Evolutionary conservation across 208 protist genomes (phyloP).

Genomic region (Leishmania guyanensis): DNA sequence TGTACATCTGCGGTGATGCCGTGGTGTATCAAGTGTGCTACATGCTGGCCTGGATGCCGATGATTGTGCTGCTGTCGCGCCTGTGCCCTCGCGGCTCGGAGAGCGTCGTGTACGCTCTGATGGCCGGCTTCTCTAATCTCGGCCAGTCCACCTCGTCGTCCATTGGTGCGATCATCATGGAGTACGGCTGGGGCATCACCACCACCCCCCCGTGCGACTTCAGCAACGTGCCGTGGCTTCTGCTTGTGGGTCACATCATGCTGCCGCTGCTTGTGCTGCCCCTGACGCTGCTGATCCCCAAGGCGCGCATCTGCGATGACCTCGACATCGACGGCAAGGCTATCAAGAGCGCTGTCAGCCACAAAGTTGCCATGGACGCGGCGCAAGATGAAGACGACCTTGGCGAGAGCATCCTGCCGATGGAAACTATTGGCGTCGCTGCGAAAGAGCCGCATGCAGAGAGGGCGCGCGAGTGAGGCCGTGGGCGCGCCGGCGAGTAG

Average conservation of each 20-base stretch:
- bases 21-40: slow-evolving; percentile 56
- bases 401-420: background rate
- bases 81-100: slow-evolving; percentile 81
- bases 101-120: slow-evolving; percentile 70
- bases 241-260: slow-evolving; percentile 59
- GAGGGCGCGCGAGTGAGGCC: background rate
- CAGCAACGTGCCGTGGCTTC: slow-evolving; percentile 45
- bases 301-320: slow-evolving; percentile 50
- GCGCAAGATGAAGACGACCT: background rate
- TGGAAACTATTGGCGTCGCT: background rate
- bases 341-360: background rate
- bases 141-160: slow-evolving; percentile 41
- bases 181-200: slow-evolving; percentile 40
- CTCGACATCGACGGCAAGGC: slow-evolving; percentile 44
- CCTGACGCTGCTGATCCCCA: slow-evolving; percentile 45
- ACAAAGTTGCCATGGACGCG: background rate
- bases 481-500: background rate
- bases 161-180: slow-evolving; percentile 54
- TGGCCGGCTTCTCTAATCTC: slow-evolving; percentile 78
- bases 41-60: slow-evolving; percentile 77
- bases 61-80: slow-evolving; percentile 72
- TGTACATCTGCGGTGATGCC: slow-evolving; percentile 68
- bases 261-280: slow-evolving; percentile 55
- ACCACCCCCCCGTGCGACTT: slow-evolving; percentile 57
- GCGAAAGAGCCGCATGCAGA: background rate